Base-by-base conservation (phyloP, 2,329 filamentous ascomycete genomes). In the Macrophomina phaseolina region DNA sequence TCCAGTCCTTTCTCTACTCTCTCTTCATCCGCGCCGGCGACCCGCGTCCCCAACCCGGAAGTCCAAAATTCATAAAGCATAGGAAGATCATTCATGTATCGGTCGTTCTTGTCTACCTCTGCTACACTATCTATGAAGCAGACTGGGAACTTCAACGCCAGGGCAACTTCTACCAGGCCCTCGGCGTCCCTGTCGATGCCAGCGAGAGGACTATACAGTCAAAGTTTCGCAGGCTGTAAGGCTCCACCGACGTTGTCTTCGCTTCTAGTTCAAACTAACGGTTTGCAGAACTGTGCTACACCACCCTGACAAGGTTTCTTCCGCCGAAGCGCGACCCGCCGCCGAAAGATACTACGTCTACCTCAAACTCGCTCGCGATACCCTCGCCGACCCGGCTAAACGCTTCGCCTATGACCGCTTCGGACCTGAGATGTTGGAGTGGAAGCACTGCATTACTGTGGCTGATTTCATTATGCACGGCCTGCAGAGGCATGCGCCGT, bases 61-160 rank as follows among this genome's bases (percentile, higher is more conserved):
- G 86, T n/a, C 84, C 88, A 2, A 89, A 89, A 70, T 92, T 87
- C 77, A 83, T 85, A 69, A 84, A 86, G 67, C 92, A 98, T 81
- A 90, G 93, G 68, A 91, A 91, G 67, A 87, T 89, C 72, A 94
- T 97, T 76, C 89, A 95, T 77, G 90, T 94, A 75, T 83, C 90
- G 71, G 92, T 98, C 73, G 90, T 98, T 61, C 83, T 90, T 58
- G 81, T 87, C 68, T 99, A 98, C 81, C 91, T 98, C 45, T 81
- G 90, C 70, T 97, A 97, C 84, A 97, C 93, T 55, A 88, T 98
- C 73, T 95, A 94, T 81, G 94, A 98, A 81, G 91, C 93, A 73
- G 92, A 97, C 84, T 89, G 91, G 81, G 89, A 92, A 69, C 85
- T 97, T 34, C 90, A 88, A 69, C 82, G 85, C 52, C 82, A 84